phyloP scores from a whole-genome alignment of 192 early-diverging fungal species.

The Geranomyces variabilis region DNA sequence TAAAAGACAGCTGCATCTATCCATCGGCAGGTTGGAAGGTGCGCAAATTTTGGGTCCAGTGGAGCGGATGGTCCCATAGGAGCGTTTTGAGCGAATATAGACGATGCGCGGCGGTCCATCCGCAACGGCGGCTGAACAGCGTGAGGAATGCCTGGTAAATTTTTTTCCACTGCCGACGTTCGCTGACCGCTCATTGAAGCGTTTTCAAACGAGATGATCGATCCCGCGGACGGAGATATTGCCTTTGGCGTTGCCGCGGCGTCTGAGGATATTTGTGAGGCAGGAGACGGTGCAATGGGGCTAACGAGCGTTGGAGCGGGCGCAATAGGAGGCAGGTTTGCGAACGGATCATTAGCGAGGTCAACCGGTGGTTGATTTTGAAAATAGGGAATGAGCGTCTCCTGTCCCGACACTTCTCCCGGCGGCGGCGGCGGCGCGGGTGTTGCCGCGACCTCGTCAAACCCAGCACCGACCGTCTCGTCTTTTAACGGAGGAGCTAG shows the following conservation, averaged over 20 bases:
- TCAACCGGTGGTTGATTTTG: background rate
- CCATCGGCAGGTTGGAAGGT: conserved; percentile 44
- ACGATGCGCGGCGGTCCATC: conserved; percentile 12
- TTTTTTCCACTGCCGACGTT: background rate
- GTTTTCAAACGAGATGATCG: conserved; percentile 29
- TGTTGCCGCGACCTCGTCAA: conserved; percentile 28
- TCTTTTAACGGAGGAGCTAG: background rate
- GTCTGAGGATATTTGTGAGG: background rate
- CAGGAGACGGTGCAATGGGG: background rate
- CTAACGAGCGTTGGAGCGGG: background rate
- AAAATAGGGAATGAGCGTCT: background rate
- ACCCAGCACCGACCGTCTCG: conserved; percentile 8
- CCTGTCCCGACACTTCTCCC: background rate
- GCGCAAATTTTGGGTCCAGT: conserved; percentile 5
- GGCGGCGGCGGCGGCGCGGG: background rate
- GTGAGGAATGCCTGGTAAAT: background rate
- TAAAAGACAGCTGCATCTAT: conserved; percentile 39
- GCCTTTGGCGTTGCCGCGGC: conserved; percentile 2
- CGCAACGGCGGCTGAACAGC: background rate
- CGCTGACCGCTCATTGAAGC: conserved; percentile 22
- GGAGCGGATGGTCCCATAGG: conserved; percentile 6
- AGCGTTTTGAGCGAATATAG: background rate
- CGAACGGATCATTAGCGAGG: too few relatives aligned
- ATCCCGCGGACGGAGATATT: conserved; percentile 10
- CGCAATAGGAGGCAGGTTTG: too few relatives aligned